These are phyloP conservation scores for Petunia axillaris DNA, from an alignment of 257 asterid species.

Conservation along the genomic window DNA sequence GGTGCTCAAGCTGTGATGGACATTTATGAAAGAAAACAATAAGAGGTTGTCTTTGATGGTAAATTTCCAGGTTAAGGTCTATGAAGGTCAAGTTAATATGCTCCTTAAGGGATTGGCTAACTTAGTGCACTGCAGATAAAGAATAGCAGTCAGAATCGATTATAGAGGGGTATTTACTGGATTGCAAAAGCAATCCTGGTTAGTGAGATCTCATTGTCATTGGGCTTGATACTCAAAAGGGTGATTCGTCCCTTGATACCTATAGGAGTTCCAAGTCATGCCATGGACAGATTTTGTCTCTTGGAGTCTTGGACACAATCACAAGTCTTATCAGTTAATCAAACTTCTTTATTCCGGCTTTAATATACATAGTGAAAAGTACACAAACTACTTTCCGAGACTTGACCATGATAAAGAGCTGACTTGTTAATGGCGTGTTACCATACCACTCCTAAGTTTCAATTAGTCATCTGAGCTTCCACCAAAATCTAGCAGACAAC, in stretches of 20 bases:
- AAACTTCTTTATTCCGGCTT: too few species aligned
- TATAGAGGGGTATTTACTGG: not conserved
- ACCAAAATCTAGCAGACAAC: not conserved
- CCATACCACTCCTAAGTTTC: not conserved
- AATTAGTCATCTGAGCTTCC: not conserved
- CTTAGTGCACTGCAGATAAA: not conserved
- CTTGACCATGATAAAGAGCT: not conserved
- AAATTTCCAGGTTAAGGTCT: slow-evolving; percentile 1
- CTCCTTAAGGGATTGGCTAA: not conserved
- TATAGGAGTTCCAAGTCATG: not conserved
- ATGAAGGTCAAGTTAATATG: not conserved
- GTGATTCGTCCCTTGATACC: not conserved
- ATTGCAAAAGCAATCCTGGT: not conserved
- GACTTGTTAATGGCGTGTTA: not conserved
- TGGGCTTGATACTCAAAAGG: not conserved
- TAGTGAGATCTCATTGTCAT: not conserved
- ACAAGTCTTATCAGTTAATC: not conserved
- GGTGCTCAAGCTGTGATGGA: not conserved
- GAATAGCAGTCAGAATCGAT: not conserved
- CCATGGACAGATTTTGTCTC: not conserved
- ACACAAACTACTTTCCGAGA: not conserved
- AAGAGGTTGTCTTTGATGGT: not conserved
- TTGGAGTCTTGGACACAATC: not conserved
- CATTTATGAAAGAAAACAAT: not conserved
- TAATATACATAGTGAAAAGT: not conserved